These are phyloP conservation scores for Arctium minus DNA, from an alignment of 129 eudicot species.

Conservation along the genomic window DNA sequence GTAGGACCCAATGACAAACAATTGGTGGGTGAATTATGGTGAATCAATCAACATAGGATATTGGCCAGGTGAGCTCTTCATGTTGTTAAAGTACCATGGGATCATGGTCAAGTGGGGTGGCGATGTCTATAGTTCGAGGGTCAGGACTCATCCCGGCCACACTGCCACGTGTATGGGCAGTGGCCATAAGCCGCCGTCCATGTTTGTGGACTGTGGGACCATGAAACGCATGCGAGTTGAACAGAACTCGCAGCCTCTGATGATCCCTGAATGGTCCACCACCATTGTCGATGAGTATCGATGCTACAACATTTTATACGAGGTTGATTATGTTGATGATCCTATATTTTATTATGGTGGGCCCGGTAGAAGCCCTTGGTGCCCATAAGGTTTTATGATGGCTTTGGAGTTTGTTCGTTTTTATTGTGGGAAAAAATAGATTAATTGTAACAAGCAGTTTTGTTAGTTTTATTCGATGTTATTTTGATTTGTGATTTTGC, in stretches of 20 bases:
- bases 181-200: conserved; percentile 31
- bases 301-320: conserved; percentile 43
- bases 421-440: not conserved
- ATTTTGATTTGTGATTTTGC: no score
- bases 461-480: no score
- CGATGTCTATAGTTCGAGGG: conserved; percentile 56
- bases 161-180: conserved; percentile 56
- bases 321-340: conserved; percentile 51
- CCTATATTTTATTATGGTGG: conserved; percentile 82
- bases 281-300: conserved; percentile 46
- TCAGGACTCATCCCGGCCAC: conserved; percentile 49
- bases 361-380: conserved; percentile 56
- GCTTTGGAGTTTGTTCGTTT: not conserved
- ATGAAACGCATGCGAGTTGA: conserved; percentile 50
- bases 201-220: conserved; percentile 32
- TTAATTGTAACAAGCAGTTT: no score
- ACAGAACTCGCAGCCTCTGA: conserved; percentile 34
- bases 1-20: conserved; percentile 50
- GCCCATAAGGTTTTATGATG: conserved; percentile 23
- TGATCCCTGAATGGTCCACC: conserved; percentile 47
- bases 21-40: conserved; percentile 67
- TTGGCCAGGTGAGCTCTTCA: conserved; percentile 64
- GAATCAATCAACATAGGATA: conserved; percentile 60
- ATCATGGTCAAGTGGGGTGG: conserved; percentile 67
- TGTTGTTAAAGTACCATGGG: conserved; percentile 32